phyloP scores from a whole-genome alignment of 306 rosid genomes.

The Quercus wislizeni region DNA sequence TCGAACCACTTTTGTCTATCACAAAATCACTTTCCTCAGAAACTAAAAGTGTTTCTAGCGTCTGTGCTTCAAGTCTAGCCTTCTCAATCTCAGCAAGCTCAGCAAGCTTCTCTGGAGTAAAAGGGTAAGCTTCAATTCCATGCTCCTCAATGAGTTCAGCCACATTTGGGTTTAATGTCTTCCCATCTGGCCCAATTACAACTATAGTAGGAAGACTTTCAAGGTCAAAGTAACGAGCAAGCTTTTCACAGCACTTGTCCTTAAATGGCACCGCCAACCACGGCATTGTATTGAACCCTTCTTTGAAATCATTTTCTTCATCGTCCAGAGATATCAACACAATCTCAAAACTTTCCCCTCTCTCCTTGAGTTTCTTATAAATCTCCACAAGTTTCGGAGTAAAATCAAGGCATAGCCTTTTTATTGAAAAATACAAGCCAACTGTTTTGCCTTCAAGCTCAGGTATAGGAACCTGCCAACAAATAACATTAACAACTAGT shows the following conservation, averaged over 20 bases:
- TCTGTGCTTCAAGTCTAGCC: slow-evolving; percentile 40
- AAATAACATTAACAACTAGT: neutral
- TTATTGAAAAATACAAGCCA: slow-evolving; percentile 39
- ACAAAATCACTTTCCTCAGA: slow-evolving; percentile 36
- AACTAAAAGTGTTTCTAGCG: slow-evolving; percentile 48
- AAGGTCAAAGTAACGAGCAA: slow-evolving; percentile 43
- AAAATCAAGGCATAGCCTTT: slow-evolving; percentile 28
- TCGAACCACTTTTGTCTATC: slow-evolving; percentile 32
- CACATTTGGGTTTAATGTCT: slow-evolving; percentile 38
- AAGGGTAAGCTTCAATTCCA: slow-evolving; percentile 46
- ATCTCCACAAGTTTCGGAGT: slow-evolving; percentile 32
- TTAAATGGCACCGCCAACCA: slow-evolving; percentile 52
- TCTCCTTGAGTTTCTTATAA: slow-evolving; percentile 36
- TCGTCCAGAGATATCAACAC: slow-evolving; percentile 41
- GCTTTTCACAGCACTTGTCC: slow-evolving; percentile 33
- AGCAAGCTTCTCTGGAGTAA: slow-evolving; percentile 37
- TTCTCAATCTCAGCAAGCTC: slow-evolving; percentile 46
- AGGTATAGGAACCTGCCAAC: slow-evolving; percentile 35
- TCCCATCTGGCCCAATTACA: slow-evolving; percentile 49
- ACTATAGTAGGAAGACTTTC: slow-evolving; percentile 30
- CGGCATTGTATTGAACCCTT: slow-evolving; percentile 29
- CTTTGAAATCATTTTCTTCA: slow-evolving; percentile 33
- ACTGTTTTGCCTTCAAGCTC: slow-evolving; percentile 55
- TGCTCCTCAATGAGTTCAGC: slow-evolving; percentile 39
- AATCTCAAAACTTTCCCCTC: slow-evolving; percentile 52